A percentile compares a stretch with the other conserved stretches of the same genome.
Evolutionary conservation across 108 stramenopile species (phyloP).

Genomic region (Skeletonema menzelii): DNA sequence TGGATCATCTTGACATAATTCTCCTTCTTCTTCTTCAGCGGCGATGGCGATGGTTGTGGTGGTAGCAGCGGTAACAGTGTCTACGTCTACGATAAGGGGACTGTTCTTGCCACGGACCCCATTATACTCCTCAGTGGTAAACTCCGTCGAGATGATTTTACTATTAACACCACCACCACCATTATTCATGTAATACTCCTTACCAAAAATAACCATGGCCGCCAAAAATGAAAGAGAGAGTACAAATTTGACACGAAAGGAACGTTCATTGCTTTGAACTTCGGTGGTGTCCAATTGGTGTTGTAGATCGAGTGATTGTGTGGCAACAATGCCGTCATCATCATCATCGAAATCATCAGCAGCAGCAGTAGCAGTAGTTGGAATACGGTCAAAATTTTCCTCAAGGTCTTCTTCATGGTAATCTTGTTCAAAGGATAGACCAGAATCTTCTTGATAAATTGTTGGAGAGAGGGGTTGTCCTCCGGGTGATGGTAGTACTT

Average conservation of each 20-base stretch:
- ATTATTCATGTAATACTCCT: neutral
- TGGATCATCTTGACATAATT: neutral
- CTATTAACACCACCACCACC: neutral
- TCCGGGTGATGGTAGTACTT: neutral
- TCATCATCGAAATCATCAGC: neutral
- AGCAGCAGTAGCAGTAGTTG: no score
- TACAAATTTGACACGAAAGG: neutral
- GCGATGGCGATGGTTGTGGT: no score
- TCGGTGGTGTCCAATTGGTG: neutral
- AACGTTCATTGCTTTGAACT: neutral
- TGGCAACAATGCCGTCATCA: neutral
- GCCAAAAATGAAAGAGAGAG: neutral
- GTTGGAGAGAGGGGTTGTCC: neutral
- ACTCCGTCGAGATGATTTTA: neutral
- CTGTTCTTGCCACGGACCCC: neutral
- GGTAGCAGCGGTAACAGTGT: no score
- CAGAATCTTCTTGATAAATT: neutral
- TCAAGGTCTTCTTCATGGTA: neutral
- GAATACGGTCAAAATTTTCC: no score
- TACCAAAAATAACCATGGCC: neutral
- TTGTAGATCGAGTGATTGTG: neutral
- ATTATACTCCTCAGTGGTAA: neutral
- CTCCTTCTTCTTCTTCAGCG: neutral
- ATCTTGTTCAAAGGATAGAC: neutral
- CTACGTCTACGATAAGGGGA: no score